Evolutionary conservation across 2,329 filamentous ascomycete species (phyloP).

Genomic region (Pezicula neosporulosa): DNA sequence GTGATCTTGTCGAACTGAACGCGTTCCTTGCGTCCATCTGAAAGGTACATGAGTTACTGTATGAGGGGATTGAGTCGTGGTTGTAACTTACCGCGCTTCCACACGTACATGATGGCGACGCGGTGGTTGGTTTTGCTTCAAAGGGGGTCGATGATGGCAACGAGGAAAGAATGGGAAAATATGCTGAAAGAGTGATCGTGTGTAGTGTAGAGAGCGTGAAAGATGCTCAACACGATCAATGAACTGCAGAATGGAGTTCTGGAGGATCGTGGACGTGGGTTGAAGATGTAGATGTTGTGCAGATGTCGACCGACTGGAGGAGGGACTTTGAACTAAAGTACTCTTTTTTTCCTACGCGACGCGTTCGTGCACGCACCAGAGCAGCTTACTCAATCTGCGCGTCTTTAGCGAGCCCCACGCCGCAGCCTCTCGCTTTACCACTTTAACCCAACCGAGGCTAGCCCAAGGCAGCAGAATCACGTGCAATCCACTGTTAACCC

Average conservation of each 20-base stretch:
- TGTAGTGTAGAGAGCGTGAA: slow-evolving; percentile 1
- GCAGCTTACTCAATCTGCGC: too few species aligned
- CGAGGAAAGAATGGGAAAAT: slow-evolving; percentile 1
- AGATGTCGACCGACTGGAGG: slow-evolving; percentile 4
- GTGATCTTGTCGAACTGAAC: slow-evolving; percentile 99
- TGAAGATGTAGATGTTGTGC: slow-evolving; percentile 11
- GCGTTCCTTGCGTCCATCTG: slow-evolving; percentile 98
- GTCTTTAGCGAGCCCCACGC: too few species aligned
- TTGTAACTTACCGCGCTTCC: slow-evolving; percentile 30
- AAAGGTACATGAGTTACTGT: background rate
- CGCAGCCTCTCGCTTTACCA: too few species aligned
- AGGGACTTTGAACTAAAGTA: background rate
- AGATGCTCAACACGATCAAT: slow-evolving; percentile 9
- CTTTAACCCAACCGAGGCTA: too few species aligned
- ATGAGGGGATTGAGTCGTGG: background rate
- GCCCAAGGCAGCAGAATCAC: too few species aligned
- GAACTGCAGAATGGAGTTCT: background rate
- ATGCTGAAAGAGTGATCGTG: slow-evolving; percentile 1
- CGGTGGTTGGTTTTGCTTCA: slow-evolving; percentile 4
- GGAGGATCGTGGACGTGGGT: background rate
- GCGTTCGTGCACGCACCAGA: background rate
- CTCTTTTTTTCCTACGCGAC: background rate
- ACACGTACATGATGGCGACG: slow-evolving; percentile 29
- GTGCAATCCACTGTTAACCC: too few species aligned
- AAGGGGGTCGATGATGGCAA: slow-evolving; percentile 8